Conservation (phyloP, 805 yeast genomes). For the Spathaspora arborariae region DNA sequence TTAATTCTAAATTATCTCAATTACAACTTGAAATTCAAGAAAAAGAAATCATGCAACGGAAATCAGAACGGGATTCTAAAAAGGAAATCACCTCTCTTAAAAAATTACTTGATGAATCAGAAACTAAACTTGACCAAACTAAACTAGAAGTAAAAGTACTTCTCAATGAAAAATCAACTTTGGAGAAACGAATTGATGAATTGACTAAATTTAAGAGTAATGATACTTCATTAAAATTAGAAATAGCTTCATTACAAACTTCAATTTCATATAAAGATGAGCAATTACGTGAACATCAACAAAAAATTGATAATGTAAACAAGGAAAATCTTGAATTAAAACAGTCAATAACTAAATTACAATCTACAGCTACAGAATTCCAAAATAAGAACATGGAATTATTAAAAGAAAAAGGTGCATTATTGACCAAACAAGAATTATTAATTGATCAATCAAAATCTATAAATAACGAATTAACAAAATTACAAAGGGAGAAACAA, state of each 20-base stretch:
- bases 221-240: constrained; percentile 46
- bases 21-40: constrained; percentile 9
- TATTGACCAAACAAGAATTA: constrained; percentile 41
- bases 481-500: constrained; percentile 42
- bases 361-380: constrained; percentile 37
- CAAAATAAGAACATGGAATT: constrained; percentile 30
- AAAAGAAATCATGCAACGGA: constrained; percentile 1
- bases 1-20: constrained; percentile 2
- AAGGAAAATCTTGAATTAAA: constrained; percentile 38
- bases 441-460: constrained; percentile 25
- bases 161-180: constrained; percentile 35
- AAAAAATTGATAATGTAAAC: constrained; percentile 31
- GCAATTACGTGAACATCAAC: constrained; percentile 33
- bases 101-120: constrained; percentile 9
- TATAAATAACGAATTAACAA: constrained; percentile 34
- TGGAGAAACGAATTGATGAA: constrained; percentile 29
- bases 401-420: constrained; percentile 35
- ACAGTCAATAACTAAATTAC: constrained; percentile 35
- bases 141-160: constrained; percentile 22
- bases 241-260: constrained; percentile 43
- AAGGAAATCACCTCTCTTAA: constrained; percentile 3
- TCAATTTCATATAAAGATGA: constrained; percentile 45
- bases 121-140: constrained; percentile 11
- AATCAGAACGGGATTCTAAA: neutral
- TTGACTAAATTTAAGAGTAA: constrained; percentile 26